Conservation (phyloP, 2,329 filamentous ascomycete species). For the Phialophora verrucosa region DNA sequence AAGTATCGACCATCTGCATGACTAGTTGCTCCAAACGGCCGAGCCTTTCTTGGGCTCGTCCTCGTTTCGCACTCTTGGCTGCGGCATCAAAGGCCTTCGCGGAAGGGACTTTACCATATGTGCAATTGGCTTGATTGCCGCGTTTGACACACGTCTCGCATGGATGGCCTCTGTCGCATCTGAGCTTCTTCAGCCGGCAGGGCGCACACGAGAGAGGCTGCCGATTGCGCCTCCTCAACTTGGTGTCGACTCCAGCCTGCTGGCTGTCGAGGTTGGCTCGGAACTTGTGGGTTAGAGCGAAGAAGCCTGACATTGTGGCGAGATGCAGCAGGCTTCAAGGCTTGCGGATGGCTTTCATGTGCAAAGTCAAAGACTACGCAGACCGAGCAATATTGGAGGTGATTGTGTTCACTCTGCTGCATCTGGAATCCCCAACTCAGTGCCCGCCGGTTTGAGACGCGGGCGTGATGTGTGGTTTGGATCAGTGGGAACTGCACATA, state of each 20-base stretch:
- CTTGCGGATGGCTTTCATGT: background rate
- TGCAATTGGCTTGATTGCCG: constrained; percentile 78
- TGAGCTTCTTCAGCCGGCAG: constrained; percentile 52
- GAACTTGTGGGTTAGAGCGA: constrained; percentile 38
- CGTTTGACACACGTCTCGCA: constrained; percentile 67
- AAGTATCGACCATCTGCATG: constrained; percentile 35
- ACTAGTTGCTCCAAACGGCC: constrained; percentile 39
- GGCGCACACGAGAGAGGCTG: constrained; percentile 70
- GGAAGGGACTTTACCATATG: constrained; percentile 68
- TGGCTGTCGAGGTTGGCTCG: constrained; percentile 71
- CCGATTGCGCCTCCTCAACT: constrained; percentile 84
- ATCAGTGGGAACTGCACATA: background rate
- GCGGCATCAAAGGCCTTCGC: constrained; percentile 11
- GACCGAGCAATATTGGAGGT: background rate
- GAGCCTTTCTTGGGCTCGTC: constrained; percentile 35
- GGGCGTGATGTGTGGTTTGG: background rate
- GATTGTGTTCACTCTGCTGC: background rate
- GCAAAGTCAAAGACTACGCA: background rate
- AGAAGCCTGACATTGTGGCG: constrained; percentile 33
- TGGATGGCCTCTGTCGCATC: constrained; percentile 48
- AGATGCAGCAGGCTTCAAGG: background rate
- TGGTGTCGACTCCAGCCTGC: constrained; percentile 20
- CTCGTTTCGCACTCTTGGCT: constrained; percentile 12
- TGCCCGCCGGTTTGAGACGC: background rate
- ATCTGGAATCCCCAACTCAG: background rate